Conservation (phyloP, 2,329 filamentous ascomycete species). For the Pochonia chlamydosporia region DNA sequence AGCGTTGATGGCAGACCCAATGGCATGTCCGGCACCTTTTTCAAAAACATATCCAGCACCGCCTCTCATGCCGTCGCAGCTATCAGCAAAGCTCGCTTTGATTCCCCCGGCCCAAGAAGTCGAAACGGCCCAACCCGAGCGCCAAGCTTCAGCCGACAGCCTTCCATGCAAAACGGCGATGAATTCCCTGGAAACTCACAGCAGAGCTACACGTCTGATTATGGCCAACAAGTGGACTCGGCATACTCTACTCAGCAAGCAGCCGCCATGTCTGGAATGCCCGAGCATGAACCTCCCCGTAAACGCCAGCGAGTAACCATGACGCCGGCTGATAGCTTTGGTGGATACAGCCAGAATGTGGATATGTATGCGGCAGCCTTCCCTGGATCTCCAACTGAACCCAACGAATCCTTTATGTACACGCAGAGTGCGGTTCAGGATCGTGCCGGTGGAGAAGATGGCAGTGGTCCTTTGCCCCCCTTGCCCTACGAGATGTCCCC, state of each 20-base stretch:
- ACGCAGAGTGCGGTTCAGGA: conserved; percentile 43
- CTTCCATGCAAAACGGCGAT: conserved; percentile 65
- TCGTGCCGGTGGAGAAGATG: conserved; percentile 38
- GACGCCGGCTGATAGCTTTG: conserved; percentile 53
- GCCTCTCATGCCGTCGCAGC: conserved; percentile 91
- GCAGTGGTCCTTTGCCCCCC: conserved; percentile 57
- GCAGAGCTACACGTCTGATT: conserved; percentile 75
- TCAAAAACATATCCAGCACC: conserved; percentile 92
- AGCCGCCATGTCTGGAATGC: conserved; percentile 31
- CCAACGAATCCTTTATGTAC: conserved; percentile 74
- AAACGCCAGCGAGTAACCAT: conserved; percentile 64
- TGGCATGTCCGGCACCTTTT: conserved; percentile 78
- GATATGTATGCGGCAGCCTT: conserved; percentile 41
- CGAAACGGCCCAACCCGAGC: conserved; percentile 60
- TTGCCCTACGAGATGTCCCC: conserved; percentile 55
- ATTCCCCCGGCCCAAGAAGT: conserved; percentile 71
- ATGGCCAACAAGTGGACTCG: conserved; percentile 66
- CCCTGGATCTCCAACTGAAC: conserved; percentile 71
- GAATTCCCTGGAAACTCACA: conserved; percentile 71
- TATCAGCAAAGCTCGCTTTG: conserved; percentile 92
- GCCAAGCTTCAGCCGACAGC: conserved; percentile 64
- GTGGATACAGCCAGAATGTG: conserved; percentile 43
- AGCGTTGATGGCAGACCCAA: conserved; percentile 60
- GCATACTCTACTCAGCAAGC: conserved; percentile 60
- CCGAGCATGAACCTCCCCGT: conserved; percentile 69